Conservation (phyloP, 2,329 filamentous ascomycete genomes). For the Microsporum audouinii region DNA sequence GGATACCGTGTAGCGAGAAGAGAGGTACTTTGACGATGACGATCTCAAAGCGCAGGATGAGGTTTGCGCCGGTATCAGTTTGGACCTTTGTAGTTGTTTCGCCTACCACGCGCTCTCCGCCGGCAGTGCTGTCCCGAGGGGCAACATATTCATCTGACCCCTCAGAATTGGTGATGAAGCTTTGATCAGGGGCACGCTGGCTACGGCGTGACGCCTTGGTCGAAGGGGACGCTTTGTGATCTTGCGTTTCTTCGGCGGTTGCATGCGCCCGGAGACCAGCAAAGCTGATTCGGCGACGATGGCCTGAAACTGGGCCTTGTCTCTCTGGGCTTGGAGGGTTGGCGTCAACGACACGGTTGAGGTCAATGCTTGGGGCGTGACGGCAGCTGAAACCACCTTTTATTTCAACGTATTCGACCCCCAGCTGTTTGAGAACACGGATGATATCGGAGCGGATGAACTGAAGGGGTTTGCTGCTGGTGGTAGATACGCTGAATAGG, state of each 20-base stretch:
- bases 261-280: slow-evolving; percentile 58
- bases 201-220: slow-evolving; percentile 35
- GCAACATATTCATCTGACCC: slow-evolving; percentile 64
- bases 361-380: slow-evolving; percentile 79
- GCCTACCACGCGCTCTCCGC: slow-evolving; percentile 54
- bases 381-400: slow-evolving; percentile 85
- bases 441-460: slow-evolving; percentile 85
- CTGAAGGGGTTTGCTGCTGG: slow-evolving; percentile 76
- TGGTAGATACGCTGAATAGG: slow-evolving; percentile 92
- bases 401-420: slow-evolving; percentile 86
- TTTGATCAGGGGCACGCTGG: slow-evolving; percentile 48
- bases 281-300: slow-evolving; percentile 74
- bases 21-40: slow-evolving; percentile 95
- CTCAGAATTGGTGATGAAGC: slow-evolving; percentile 75
- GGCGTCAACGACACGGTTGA: slow-evolving; percentile 58
- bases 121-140: slow-evolving; percentile 33
- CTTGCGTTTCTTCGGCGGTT: slow-evolving; percentile 59
- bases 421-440: slow-evolving; percentile 72
- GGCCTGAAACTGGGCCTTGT: slow-evolving; percentile 41
- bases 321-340: slow-evolving; percentile 47
- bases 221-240: slow-evolving; percentile 40
- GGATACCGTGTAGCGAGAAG: slow-evolving; percentile 83
- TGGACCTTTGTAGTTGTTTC: slow-evolving; percentile 90
- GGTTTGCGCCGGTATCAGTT: slow-evolving; percentile 71
- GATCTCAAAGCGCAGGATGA: slow-evolving; percentile 85